These are phyloP conservation scores for Heterobasidion parviporum DNA, from an alignment of 1,284 basidiomycete species.

Conservation along the genomic window DNA sequence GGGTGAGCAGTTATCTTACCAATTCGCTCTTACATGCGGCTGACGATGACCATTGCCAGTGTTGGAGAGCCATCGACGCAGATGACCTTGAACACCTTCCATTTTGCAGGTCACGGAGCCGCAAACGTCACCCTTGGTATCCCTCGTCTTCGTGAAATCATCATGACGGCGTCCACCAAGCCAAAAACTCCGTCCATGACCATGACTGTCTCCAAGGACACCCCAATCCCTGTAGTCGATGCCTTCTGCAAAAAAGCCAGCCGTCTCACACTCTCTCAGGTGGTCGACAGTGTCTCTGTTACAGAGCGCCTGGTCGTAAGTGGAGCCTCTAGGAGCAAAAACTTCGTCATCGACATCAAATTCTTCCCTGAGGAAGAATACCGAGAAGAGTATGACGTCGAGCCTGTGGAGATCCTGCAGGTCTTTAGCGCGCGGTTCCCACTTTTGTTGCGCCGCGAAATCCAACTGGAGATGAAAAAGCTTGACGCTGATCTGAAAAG, in stretches of 20 bases:
- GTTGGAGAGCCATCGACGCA: constrained; percentile 99
- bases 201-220: constrained; percentile 60
- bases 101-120: constrained; percentile 98
- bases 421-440: constrained; percentile 78
- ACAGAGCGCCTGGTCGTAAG: constrained; percentile 72
- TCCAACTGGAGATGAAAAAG: constrained; percentile 82
- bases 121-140: constrained; percentile 99
- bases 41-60: constrained; percentile 32
- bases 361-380: constrained; percentile 91
- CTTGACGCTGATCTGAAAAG: constrained; percentile 75
- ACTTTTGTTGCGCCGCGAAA: constrained; percentile 79
- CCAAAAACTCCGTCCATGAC: constrained; percentile 99
- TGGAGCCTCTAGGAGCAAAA: constrained; percentile 65
- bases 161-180: constrained; percentile 97
- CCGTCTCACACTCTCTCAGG: constrained; percentile 81
- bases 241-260: constrained; percentile 89
- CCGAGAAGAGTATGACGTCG: constrained; percentile 77
- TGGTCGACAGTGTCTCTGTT: constrained; percentile 82
- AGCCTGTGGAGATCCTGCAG: constrained; percentile 66
- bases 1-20: constrained; percentile 46
- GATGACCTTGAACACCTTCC: constrained; percentile 99
- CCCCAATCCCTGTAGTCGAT: constrained; percentile 53
- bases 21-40: background rate
- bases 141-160: constrained; percentile 96
- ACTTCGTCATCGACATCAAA: constrained; percentile 76